Conservation (phyloP, 2,329 filamentous ascomycete species). For the Sclerotinia spermophila region DNA sequence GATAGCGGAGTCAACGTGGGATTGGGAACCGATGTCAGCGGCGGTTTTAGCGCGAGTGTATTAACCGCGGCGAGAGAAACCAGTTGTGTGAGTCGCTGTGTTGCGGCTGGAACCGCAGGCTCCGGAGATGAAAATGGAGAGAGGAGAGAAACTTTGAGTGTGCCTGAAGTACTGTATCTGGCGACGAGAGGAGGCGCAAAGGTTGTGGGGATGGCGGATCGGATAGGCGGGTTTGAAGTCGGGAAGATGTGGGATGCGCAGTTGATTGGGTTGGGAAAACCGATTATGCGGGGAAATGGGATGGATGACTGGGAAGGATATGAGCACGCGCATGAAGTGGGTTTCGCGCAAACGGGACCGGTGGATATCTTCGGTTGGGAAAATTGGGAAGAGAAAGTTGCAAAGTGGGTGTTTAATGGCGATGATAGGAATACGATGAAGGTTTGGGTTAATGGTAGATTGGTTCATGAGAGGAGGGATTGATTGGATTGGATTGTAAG, state of each 20-base stretch:
- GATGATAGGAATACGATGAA: constrained; percentile 85
- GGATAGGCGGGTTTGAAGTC: constrained; percentile 75
- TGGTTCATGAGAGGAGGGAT: constrained; percentile 64
- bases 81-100: constrained; percentile 69
- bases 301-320: background rate
- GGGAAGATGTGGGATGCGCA: constrained; percentile 93
- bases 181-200: constrained; percentile 84
- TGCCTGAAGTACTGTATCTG: constrained; percentile 82
- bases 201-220: constrained; percentile 69
- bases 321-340: constrained; percentile 31
- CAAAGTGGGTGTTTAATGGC: constrained; percentile 93
- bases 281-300: background rate
- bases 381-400: constrained; percentile 77
- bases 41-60: constrained; percentile 78
- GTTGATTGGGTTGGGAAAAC: constrained; percentile 59
- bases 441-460: constrained; percentile 83
- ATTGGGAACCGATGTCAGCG: constrained; percentile 85
- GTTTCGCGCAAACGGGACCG: constrained; percentile 48
- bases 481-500: background rate
- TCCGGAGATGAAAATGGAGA: constrained; percentile 49
- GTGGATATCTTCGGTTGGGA: constrained; percentile 93
- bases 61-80: constrained; percentile 82
- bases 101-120: constrained; percentile 50
- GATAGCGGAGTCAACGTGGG: constrained; percentile 75
- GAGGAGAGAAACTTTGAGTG: constrained; percentile 62